Evolutionary conservation across 768 basidiomycete genomes (phyloP), one percentile per base, ranked within the genome.

Genomic region (Leucocoprinus leucothites): DNA sequence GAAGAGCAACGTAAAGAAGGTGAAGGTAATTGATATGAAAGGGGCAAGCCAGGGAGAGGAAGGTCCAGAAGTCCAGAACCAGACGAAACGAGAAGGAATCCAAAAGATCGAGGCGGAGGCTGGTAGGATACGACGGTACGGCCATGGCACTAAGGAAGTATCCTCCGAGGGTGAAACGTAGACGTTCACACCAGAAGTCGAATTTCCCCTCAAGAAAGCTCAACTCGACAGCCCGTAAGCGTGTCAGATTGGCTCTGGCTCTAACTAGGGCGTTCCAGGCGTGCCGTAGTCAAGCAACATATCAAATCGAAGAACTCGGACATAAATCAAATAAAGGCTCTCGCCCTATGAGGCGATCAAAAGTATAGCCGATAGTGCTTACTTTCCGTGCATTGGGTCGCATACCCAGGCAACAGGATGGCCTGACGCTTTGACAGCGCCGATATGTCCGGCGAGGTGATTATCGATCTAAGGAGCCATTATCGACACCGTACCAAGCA

Each of bases 371-470:
- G 34, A 31, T 18, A 40, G n/a, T 3, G 79, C 90, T 62, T 65
- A 94, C 93, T 98, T 97, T 74, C 95, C 96, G 63, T 98, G 96
- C 96, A 98, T 98, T 2, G 95, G 94, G 71, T 98, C 97, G 64
- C 91, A 95, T 48, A 95, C 81, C 94, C 95, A 98, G 8, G 87
- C 82, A 2, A 97, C 94, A 1, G 90, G 89, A 66, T 98, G 94
- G 0, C 81, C 82, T 1, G 92, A 87, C 48, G 71, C 59, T 64
- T 89, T 85, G 14, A 99, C 95, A 7, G 85, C 87, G 11, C 69
- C 67, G 66, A 99, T 95, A 67, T 98, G 96, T 0, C 69, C 77
- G 0, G 93, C 78, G 7, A 98, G 84, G 63, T 85, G 78, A 25
- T 78, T 67, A 51, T 85, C 85, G 59, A 97, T 83, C 91, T 94